Percentiles rank a stretch among this genome's conserved stretches.
phyloP scores from a whole-genome alignment of 2,329 filamentous ascomycete genomes.

The Trichophyton mentagrophytes region DNA sequence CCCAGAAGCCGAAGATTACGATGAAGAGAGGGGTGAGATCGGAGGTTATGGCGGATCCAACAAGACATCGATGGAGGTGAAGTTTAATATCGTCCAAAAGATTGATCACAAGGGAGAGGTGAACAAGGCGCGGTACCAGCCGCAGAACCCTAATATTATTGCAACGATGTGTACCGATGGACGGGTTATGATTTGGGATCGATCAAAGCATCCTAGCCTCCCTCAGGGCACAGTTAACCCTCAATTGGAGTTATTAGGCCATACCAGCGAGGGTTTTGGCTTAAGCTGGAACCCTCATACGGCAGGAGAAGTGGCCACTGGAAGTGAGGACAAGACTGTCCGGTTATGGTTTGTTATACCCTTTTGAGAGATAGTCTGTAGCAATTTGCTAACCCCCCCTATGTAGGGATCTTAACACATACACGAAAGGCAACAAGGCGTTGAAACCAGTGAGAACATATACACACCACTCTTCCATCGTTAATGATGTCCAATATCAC shows the following conservation, averaged over 20 bases:
- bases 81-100: slow-evolving; percentile 85
- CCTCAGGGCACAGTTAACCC: slow-evolving; percentile 64
- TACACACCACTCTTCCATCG: slow-evolving; percentile 76
- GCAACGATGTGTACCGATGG: slow-evolving; percentile 84
- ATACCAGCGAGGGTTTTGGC: slow-evolving; percentile 80
- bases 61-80: slow-evolving; percentile 57
- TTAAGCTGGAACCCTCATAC: slow-evolving; percentile 82
- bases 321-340: slow-evolving; percentile 84
- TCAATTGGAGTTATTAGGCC: slow-evolving; percentile 73
- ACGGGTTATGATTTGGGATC: slow-evolving; percentile 83
- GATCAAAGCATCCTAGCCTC: slow-evolving; percentile 76
- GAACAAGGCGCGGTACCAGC: slow-evolving; percentile 96
- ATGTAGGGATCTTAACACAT: slow-evolving; percentile 63
- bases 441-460: slow-evolving; percentile 63
- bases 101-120: slow-evolving; percentile 95
- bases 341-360: slow-evolving; percentile 58
- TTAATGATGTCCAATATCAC: slow-evolving; percentile 96
- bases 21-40: slow-evolving; percentile 84
- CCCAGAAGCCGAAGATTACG: slow-evolving; percentile 66
- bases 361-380: not conserved
- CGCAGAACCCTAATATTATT: slow-evolving; percentile 92
- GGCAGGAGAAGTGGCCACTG: slow-evolving; percentile 71
- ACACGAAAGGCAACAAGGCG: slow-evolving; percentile 55
- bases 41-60: slow-evolving; percentile 69
- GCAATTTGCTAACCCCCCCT: not conserved